Evolutionary conservation across 352 stramenopile genomes (phyloP), one percentile per base, ranked within the genome.

Genomic region (Thraustochytrium aureum): DNA sequence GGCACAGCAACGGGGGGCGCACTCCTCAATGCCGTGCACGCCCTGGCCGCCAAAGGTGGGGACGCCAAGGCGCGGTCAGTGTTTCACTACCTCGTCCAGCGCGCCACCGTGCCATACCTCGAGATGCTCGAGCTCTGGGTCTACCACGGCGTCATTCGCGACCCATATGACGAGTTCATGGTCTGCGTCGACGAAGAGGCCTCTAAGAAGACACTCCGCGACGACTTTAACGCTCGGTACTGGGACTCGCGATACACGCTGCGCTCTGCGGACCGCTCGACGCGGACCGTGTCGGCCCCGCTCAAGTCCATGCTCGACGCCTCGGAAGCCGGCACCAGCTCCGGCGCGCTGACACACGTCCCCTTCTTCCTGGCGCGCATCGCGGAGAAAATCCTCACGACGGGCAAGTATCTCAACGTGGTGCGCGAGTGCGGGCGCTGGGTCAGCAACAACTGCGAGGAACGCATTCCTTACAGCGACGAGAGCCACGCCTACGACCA

Each of bases 321-420:
- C 14, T 54, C 41, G 14, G 33, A 62, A 37, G 39, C 7, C 74
- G 59, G 33, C 22, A 56, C 73, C 69, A 2, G 64, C 84, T 60
- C 60, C 60, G 35, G 74, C 74, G 60, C 32, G 2, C 50, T 12
- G 4, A 42, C 67, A 5, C 89, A 95, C 82, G 88, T 94, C 0
- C 90, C 90, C n/a, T 87, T 89, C 38, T 94, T 94, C 50, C 85
- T 95, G 32, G 85, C 84, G 17, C 88, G 90, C 3, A 86, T 92
- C 32, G 87, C 88, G 1, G 86, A 87, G 2, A 93, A 97, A 82
- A 90, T 98, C 22, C 84, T 96, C 43, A 94, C 90, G 5, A 91
- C 92, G 0, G 92, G 92, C 47, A 97, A 97, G 62, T 97, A 96
- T 56, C 83, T 97, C 10, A 96, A 96, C 74, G 91, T 97, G 37